A percentile compares a stretch with the other conserved stretches of the same genome.
These are phyloP conservation scores for Hymenoscyphus fraxineus DNA, from an alignment of 2,329 filamentous ascomycete genomes.

Conservation along the genomic window DNA sequence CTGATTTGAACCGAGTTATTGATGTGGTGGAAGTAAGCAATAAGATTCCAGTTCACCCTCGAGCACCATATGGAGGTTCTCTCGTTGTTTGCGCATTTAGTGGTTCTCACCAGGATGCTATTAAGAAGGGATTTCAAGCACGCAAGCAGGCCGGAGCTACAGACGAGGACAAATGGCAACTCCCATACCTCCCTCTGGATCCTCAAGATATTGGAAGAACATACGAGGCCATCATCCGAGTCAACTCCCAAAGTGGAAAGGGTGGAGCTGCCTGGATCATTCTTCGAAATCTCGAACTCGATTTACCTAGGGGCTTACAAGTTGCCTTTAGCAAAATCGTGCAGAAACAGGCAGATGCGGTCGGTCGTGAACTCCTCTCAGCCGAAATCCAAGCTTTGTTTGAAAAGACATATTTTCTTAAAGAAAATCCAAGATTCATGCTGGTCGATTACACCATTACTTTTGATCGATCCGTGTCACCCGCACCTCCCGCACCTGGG, in stretches of 20 bases:
- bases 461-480: constrained; percentile 74
- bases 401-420: constrained; percentile 80
- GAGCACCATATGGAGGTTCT: constrained; percentile 86
- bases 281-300: constrained; percentile 80
- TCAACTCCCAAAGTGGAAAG: constrained; percentile 96
- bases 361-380: constrained; percentile 79
- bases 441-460: constrained; percentile 90
- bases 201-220: constrained; percentile 89
- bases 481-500: constrained; percentile 62
- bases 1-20: constrained; percentile 80
- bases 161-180: constrained; percentile 69
- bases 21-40: constrained; percentile 87
- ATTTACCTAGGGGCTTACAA: constrained; percentile 88
- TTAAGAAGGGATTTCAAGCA: constrained; percentile 82
- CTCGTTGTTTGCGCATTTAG: constrained; percentile 91
- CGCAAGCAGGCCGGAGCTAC: constrained; percentile 58
- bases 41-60: constrained; percentile 88
- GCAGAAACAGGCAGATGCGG: constrained; percentile 72
- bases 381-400: constrained; percentile 86
- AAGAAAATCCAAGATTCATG: constrained; percentile 77
- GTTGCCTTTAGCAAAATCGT: constrained; percentile 87
- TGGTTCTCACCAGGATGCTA: constrained; percentile 91
- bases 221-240: constrained; percentile 97
- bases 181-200: constrained; percentile 91
- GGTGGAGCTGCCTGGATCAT: constrained; percentile 94